Evolutionary conservation across 176 grass and related monocot species (phyloP), one percentile per base, ranked within the genome.

Genomic region (Secale cereale): DNA sequence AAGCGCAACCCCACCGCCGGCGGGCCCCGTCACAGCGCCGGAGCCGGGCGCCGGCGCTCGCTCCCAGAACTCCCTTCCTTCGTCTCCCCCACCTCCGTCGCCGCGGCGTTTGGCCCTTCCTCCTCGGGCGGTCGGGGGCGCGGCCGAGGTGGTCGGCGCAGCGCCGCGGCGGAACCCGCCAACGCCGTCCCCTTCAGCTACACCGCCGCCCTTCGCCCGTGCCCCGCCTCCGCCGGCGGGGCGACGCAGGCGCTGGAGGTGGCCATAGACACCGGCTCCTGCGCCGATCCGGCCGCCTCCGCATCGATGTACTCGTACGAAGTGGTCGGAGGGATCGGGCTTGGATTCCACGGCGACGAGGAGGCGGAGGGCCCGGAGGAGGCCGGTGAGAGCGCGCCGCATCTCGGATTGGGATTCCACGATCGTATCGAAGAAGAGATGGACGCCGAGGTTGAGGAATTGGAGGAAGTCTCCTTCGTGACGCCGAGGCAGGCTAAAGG

Each of bases 1-100:
- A 72, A 65, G 52, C 85, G 87, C 69, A 92, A 94, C 29, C 89
- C 87, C 71, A 92, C 89, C 56, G 87, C 92, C 63, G 92, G 92
- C 41, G 87, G 89, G 14, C 89, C 92, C 13, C 37, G 65, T 7
- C 77, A 28, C 17, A 69, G 86, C 68, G 8, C 76, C 31, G 90
- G 86, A 10, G 83, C 89, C 20, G 88, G 83, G 4, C 73, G 88
- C 10, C 88, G 83, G 11, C 88, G 83, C 41, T 27, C 83, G 13
- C 22, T 83, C 65, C 84, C 88, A 7, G 84, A 90, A 22, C 84
- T 90, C 20, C 88, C 88, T 26, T 86, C 88, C 74, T 86, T 90
- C 45, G 79, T 90, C 39, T 90, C 84, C 1, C 79, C 80, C 0
- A 16, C 74, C 32, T 90, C 84, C 59, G 88, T 86, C 66, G 84